Base-by-base conservation (phyloP, 345 rosid genomes). In the Murraya koenigii region DNA sequence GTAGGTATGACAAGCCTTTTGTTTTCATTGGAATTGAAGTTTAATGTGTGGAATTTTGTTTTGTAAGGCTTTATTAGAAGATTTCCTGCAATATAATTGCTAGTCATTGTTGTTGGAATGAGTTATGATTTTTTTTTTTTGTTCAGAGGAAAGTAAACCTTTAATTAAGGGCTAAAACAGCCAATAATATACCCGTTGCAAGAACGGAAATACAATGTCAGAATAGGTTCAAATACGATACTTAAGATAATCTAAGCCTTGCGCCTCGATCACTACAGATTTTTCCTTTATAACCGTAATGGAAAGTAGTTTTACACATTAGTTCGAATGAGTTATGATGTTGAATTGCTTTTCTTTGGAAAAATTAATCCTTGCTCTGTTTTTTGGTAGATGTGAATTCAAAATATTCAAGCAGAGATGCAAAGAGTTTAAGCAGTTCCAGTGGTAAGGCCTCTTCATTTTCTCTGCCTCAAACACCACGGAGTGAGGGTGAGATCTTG, bases 401-500 rank as follows among this genome's bases (percentile, higher is more conserved):
- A 8, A 93, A 75, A 64, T 78, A 62, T 85, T 83, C 69, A 47
- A 89, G 97, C 77, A 84, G 86, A 75, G 87, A 86, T 82, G 93
- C 78, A 32, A 87, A 79, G 62, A 81, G 68, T 75, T 77, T 82
- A 72, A 85, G 85, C 65, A 54, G 83, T 75, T 67, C 78, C 8
- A 75, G 88, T n/a, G 84, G 93, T 83, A 88, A 89, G 71, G 79
- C 61, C 8, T 91, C 96, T 22, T 85, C 90, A 13, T 64, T 81
- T 74, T 93, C 97, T 1, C 78, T 83, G 78, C 89, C 98, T 47
- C 87, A 79, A 77, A 84, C 94, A 78, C 94, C 97, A 28, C 80
- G 97, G 68, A 93, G 91, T 59, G 97, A 96, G 87, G 97, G 93
- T 39, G 98, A 94, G 86, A 94, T 96, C 75, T 84, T 96, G 81